These are phyloP conservation scores for Mycena capillaripes DNA, from an alignment of 768 basidiomycete species.

Conservation along the genomic window DNA sequence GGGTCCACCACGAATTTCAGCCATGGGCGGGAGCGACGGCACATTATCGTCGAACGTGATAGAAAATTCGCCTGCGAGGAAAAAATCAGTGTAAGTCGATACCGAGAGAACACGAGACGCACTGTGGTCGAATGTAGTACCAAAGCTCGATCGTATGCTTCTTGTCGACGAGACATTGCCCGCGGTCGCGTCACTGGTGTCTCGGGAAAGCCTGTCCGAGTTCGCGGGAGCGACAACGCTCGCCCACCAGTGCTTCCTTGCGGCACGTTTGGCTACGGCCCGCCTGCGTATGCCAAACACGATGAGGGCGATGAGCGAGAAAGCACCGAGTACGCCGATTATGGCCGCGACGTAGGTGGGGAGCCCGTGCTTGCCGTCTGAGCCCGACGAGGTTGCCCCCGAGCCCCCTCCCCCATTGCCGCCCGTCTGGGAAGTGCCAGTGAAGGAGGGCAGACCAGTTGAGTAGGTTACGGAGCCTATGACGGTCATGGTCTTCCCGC, in stretches of 20 bases:
- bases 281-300: conserved; percentile 24
- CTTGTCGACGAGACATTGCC: conserved; percentile 20
- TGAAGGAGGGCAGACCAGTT: conserved; percentile 27
- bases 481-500: conserved; percentile 32
- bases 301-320: conserved; percentile 11
- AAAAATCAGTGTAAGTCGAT: conserved; percentile 6
- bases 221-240: background rate
- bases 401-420: conserved; percentile 20
- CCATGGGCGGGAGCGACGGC: conserved; percentile 63
- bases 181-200: conserved; percentile 28
- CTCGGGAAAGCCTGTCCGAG: conserved; percentile 1
- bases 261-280: conserved; percentile 18
- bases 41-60: conserved; percentile 35
- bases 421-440: conserved; percentile 7
- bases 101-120: background rate
- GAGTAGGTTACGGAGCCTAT: conserved; percentile 27
- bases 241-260: conserved; percentile 20
- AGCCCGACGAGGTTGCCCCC: conserved; percentile 8
- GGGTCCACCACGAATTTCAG: conserved; percentile 61
- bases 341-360: conserved; percentile 6
- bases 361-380: conserved; percentile 24
- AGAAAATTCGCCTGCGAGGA: conserved; percentile 31
- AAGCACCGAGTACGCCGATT: conserved; percentile 22
- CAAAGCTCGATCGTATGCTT: conserved; percentile 35
- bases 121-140: conserved; percentile 39